Conservation (phyloP, 2,329 filamentous ascomycete species). For the Fusarium tuaranense region DNA sequence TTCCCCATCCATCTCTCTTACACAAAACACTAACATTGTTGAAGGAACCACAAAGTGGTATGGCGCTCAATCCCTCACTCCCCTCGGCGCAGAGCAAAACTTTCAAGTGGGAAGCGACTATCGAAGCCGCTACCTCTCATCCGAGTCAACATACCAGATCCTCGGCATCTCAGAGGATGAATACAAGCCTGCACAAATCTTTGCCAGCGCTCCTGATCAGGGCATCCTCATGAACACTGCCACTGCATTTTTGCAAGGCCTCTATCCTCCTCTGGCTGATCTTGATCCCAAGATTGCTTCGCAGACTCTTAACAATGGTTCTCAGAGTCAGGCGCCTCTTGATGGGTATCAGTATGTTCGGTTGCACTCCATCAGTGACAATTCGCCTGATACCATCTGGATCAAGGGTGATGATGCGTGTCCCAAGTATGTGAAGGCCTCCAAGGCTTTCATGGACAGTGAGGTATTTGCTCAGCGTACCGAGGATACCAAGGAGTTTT, state of each 20-base stretch:
- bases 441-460: conserved; percentile 46
- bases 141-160: conserved; percentile 45
- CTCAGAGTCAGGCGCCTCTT: conserved; percentile 44
- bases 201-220: conserved; percentile 49
- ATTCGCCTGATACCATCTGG: conserved; percentile 52
- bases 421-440: conserved; percentile 43
- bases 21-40: background rate
- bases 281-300: conserved; percentile 43
- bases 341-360: conserved; percentile 52
- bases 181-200: conserved; percentile 48
- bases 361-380: conserved; percentile 45
- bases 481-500: conserved; percentile 47
- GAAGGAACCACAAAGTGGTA: conserved; percentile 52
- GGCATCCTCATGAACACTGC: conserved; percentile 50
- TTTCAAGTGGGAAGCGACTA: conserved; percentile 45
- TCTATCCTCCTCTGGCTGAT: conserved; percentile 49
- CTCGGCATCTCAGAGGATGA: conserved; percentile 49
- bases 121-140: conserved; percentile 38
- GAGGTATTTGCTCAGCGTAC: conserved; percentile 40
- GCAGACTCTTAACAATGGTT: conserved; percentile 48
- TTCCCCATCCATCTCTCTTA: background rate
- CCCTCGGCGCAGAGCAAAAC: conserved; percentile 49
- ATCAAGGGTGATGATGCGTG: conserved; percentile 53
- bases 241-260: conserved; percentile 51
- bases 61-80: conserved; percentile 47